Evolutionary conservation across 202 grass and related monocot species (phyloP).

Genomic region (Setaria italica): DNA sequence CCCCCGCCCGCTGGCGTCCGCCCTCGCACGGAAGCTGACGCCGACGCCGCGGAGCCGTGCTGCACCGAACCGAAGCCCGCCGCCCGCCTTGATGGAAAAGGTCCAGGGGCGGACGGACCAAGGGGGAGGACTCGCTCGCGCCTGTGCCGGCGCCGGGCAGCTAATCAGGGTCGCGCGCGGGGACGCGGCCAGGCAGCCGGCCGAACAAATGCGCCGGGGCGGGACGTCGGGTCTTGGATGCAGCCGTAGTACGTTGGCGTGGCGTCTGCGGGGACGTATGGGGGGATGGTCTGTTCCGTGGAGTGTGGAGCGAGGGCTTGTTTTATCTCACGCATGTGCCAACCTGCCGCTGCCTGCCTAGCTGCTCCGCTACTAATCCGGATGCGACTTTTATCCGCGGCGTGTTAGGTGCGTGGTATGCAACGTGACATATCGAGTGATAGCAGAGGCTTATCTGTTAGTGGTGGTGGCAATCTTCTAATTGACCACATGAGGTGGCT

Average conservation of each 20-base stretch:
- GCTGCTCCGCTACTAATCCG: neutral
- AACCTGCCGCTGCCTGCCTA: neutral
- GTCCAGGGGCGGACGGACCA: neutral
- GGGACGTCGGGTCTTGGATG: neutral
- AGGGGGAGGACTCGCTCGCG: neutral
- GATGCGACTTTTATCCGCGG: conserved; percentile 24
- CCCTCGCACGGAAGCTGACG: neutral
- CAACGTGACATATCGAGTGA: conserved; percentile 38
- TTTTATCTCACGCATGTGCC: conserved; percentile 25
- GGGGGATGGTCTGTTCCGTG: neutral
- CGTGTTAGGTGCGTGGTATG: neutral
- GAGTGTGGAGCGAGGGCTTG: conserved; percentile 8
- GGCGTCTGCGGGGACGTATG: conserved; percentile 6
- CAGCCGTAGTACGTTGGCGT: conserved; percentile 16
- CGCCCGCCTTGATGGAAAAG: neutral
- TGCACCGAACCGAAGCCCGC: neutral
- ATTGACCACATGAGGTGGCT: neutral
- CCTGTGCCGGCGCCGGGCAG: neutral
- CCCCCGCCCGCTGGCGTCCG: neutral
- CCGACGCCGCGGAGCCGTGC: neutral
- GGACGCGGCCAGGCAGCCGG: neutral
- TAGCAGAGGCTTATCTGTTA: conserved; percentile 13
- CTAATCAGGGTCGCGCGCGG: neutral
- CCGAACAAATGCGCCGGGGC: neutral
- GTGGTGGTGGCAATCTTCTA: neutral